These are phyloP conservation scores for Pyrenula massariospora DNA, from an alignment of 495 filamentous ascomycete species.

Conservation along the genomic window DNA sequence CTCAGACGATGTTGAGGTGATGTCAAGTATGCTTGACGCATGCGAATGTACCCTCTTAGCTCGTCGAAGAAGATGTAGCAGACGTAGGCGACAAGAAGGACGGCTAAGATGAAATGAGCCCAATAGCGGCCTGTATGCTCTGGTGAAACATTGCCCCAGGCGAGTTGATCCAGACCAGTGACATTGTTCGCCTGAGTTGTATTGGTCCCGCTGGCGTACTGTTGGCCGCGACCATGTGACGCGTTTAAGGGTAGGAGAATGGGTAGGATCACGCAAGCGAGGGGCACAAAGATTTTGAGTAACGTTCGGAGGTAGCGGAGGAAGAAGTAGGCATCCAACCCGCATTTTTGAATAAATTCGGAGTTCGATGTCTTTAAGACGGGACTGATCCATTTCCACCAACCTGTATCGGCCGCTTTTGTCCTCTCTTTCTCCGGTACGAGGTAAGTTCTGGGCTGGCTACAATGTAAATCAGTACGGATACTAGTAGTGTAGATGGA, in stretches of 20 bases:
- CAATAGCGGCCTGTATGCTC: constrained; percentile 65
- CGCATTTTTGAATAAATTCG: constrained; percentile 91
- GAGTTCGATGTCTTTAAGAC: constrained; percentile 69
- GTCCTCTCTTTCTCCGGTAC: constrained; percentile 82
- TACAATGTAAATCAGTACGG: constrained; percentile 20
- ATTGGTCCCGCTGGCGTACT: constrained; percentile 29
- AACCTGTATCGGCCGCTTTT: constrained; percentile 53
- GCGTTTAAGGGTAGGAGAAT: constrained; percentile 79
- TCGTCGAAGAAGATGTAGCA: constrained; percentile 84
- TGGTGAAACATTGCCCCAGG: constrained; percentile 83
- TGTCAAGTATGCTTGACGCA: constrained; percentile 91
- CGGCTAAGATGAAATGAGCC: constrained; percentile 76
- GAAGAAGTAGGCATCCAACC: constrained; percentile 96
- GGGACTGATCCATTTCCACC: constrained; percentile 55
- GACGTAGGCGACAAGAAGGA: constrained; percentile 71
- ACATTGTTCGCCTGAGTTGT: constrained; percentile 31
- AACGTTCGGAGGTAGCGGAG: constrained; percentile 89
- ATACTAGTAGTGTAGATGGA: too few relatives aligned
- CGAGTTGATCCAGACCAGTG: constrained; percentile 64
- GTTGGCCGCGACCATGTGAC: constrained; percentile 53
- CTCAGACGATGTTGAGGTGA: constrained; percentile 87
- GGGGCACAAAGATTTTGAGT: constrained; percentile 79
- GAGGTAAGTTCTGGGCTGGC: constrained; percentile 80
- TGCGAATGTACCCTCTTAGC: constrained; percentile 78
- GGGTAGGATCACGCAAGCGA: constrained; percentile 69